Conservation (phyloP, 306 rosid genomes). For the Glycine tomentella region DNA sequence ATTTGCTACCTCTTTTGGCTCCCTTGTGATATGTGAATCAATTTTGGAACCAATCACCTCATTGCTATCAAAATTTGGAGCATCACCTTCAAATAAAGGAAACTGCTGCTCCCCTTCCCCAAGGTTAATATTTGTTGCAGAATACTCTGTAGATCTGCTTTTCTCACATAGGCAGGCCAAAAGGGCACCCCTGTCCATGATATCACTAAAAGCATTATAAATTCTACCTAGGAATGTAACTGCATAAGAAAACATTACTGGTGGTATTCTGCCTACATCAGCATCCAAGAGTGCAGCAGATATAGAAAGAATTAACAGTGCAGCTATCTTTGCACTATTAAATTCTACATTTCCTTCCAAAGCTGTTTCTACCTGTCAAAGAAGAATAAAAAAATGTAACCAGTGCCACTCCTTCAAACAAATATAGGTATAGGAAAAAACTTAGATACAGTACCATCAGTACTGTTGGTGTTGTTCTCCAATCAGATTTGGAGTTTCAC, state of each 20-base stretch:
- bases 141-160: slow-evolving; percentile 59
- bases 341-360: slow-evolving; percentile 68
- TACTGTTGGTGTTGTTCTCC: too few relatives aligned
- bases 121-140: slow-evolving; percentile 46
- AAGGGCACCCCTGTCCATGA: slow-evolving; percentile 71
- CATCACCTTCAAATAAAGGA: slow-evolving; percentile 34
- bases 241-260: slow-evolving; percentile 77
- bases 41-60: slow-evolving; percentile 47
- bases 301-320: slow-evolving; percentile 70
- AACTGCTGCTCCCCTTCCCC: slow-evolving; percentile 46
- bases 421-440: not conserved
- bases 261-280: slow-evolving; percentile 59
- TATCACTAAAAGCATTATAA: slow-evolving; percentile 65
- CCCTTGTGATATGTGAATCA: slow-evolving; percentile 40
- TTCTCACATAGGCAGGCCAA: slow-evolving; percentile 65
- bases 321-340: slow-evolving; percentile 64
- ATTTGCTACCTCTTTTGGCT: slow-evolving; percentile 45
- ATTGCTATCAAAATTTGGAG: slow-evolving; percentile 44
- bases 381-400: slow-evolving; percentile 31
- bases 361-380: slow-evolving; percentile 69
- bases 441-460: too few relatives aligned
- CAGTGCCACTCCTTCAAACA: slow-evolving; percentile 27
- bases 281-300: slow-evolving; percentile 64
- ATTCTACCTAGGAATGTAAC: slow-evolving; percentile 81
- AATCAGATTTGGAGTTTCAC: too few relatives aligned